Conservation (phyloP, 106 monocot species). For the Dendrobium officinale region DNA sequence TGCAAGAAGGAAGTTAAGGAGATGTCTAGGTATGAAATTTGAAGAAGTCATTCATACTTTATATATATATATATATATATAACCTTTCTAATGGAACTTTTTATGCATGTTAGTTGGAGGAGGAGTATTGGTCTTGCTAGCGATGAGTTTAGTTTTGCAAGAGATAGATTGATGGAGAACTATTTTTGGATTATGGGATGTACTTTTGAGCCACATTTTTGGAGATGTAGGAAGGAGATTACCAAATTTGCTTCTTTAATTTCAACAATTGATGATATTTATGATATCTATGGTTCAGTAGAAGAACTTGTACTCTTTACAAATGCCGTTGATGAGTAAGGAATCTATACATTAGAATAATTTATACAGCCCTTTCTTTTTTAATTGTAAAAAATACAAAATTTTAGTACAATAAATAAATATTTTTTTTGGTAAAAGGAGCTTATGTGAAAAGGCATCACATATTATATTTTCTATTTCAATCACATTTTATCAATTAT, state of each 20-base stretch:
- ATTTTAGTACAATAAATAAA: too few species aligned
- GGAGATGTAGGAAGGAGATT: conserved; percentile 13
- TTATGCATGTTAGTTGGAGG: background rate
- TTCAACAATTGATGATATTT: background rate
- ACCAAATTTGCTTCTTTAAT: background rate
- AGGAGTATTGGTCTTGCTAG: background rate
- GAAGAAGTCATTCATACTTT: background rate
- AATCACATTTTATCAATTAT: too few species aligned
- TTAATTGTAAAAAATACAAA: background rate
- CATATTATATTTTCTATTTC: too few species aligned
- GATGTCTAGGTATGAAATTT: conserved; percentile 13
- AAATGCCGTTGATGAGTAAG: background rate
- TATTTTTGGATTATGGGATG: conserved; percentile 23
- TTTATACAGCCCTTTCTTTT: background rate
- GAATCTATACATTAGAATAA: background rate
- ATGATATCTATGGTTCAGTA: background rate
- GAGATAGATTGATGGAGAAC: conserved; percentile 32
- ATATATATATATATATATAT: background rate
- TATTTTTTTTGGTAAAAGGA: too few species aligned
- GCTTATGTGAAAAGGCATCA: too few species aligned
- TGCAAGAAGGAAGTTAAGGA: conserved; percentile 23
- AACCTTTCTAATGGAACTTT: background rate
- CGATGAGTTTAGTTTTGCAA: conserved; percentile 23
- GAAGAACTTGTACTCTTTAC: background rate
- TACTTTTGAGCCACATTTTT: conserved; percentile 15